Evolutionary conservation across 1,284 basidiomycete species (phyloP), one percentile per base, ranked within the genome.

Genomic region (Ganoderma lingzhi): DNA sequence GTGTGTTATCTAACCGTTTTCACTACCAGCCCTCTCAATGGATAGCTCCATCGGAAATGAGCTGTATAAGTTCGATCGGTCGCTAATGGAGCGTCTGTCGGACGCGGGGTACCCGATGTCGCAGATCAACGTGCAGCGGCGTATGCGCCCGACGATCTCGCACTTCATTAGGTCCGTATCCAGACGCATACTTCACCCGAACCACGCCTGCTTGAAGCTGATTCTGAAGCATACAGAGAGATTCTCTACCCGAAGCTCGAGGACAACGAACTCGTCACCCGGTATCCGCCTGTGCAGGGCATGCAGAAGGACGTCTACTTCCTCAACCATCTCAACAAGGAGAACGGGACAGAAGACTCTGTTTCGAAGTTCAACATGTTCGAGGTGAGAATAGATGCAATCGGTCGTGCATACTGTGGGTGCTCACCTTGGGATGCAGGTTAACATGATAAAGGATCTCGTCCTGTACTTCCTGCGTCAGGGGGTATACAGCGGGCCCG

Each of bases 371-470:
- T 82, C 76, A 94, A 94, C 73, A 78, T 74, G 6, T 91, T 86
- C 65, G 93, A 94, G 84, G 92, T 90, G 66, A 70, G 66, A 2
- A 80, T 56, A 6, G 2, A 23, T 53, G 14, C 2, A 14, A 61
- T n/a, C 8, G 8, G 35, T 3, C 15, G 2, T 30, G 1, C 28
- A 28, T 9, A n/a, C 2, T 45, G 44, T 37, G 17, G 15, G 14
- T 32, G 6, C 6, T 48, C 19, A 48, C 45, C n/a, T 5, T 35
- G 23, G 2, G 35, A 45, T 9, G 15, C 5, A 69, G 92, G 91
- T 91, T 5, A 74, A 82, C 6, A 91, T 93, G 89, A 90, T 91
- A 58, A 84, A 84, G 45, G 92, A 93, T 71, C 82, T 94, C 2
- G 91, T 93, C 1, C 75, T 91, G 3, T 90, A 94, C 76, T 83